Conservation (phyloP, 768 basidiomycete species). For the Glaciozyma antarctica region DNA sequence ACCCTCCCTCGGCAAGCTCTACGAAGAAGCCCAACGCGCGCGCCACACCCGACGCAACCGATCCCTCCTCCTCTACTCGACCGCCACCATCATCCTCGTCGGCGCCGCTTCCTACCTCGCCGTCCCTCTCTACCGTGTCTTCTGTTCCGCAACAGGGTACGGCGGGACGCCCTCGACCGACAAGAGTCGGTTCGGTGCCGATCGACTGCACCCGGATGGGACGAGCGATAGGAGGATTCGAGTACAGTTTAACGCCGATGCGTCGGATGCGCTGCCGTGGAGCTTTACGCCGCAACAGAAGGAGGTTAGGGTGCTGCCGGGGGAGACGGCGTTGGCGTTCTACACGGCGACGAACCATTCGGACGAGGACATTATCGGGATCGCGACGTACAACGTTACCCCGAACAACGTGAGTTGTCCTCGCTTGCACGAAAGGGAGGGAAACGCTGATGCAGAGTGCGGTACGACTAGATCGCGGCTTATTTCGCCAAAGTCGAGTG, state of each 20-base stretch:
- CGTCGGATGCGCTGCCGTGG: slow-evolving; percentile 83
- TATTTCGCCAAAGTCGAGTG: slow-evolving; percentile 99
- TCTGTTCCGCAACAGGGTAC: slow-evolving; percentile 95
- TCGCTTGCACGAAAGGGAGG: background rate
- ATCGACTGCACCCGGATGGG: slow-evolving; percentile 64
- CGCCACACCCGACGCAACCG: slow-evolving; percentile 45
- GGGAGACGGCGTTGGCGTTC: slow-evolving; percentile 92
- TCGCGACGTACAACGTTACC: slow-evolving; percentile 97
- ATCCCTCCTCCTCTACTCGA: slow-evolving; percentile 70
- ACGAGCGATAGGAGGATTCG: slow-evolving; percentile 53
- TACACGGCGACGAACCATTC: slow-evolving; percentile 85
- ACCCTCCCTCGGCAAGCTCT: no score
- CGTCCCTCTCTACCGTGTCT: slow-evolving; percentile 93
- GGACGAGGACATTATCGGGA: slow-evolving; percentile 83
- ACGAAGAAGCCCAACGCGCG: no score
- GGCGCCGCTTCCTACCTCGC: slow-evolving; percentile 90
- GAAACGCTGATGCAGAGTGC: background rate
- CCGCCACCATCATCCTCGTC: slow-evolving; percentile 66
- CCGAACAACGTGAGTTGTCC: slow-evolving; percentile 78
- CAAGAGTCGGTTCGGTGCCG: slow-evolving; percentile 52
- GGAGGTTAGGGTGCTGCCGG: slow-evolving; percentile 79
- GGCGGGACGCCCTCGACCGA: slow-evolving; percentile 87
- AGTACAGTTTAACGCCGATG: slow-evolving; percentile 92
- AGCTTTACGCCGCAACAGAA: slow-evolving; percentile 82
- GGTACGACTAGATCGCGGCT: slow-evolving; percentile 66